Evolutionary conservation across 2,329 filamentous ascomycete genomes (phyloP), one percentile per base, ranked within the genome.

Genomic region (Exophiala spinifera): DNA sequence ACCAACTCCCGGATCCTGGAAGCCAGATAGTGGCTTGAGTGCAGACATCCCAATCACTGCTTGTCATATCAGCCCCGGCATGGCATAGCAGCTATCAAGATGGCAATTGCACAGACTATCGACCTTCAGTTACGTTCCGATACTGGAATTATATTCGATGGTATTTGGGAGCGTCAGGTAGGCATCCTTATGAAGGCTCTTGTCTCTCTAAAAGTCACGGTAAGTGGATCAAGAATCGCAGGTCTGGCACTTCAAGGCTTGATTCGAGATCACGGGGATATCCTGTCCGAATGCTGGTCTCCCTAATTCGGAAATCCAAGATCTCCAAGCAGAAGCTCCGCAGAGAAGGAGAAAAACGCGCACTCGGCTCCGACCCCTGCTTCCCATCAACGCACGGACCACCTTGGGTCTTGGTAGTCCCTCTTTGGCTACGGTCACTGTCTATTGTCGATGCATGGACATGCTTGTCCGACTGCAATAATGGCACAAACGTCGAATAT

Each of bases 111-210:
- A 39, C 47, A 48, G 19, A 51, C 55, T 3, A 49, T 64, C 19
- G 10, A 53, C 11, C 19, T 25, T 17, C 19, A 46, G 23, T 63
- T 66, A 46, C 56, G 57, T 34, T 63, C 57, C 20, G 64, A 66
- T 8, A 65, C 70, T 56, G 19, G 39, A 6, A 4, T 15, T 3
- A 10, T 8, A 2, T 11, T 11, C 2, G 47, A 58, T 39, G 50
- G 51, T 1, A 31, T 25, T 15, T 60, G 58, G 54, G 25, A 57
- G 14, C 42, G 17, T 4, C 58, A 57, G 14, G 49, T 66, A 10
- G 61, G 61, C n/a, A 36, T 47, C 8, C 45, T 65, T 1, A 55
- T 63, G 53, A 65, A 66, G 37, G 63, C 54, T 4, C 59, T 64
- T n/a, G 21, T 60, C 7, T 63, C 63, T 2, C 56, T 65, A 11